Evolutionary conservation across 768 basidiomycete species (phyloP).

Genomic region (Candolleomyces aberdarensis): DNA sequence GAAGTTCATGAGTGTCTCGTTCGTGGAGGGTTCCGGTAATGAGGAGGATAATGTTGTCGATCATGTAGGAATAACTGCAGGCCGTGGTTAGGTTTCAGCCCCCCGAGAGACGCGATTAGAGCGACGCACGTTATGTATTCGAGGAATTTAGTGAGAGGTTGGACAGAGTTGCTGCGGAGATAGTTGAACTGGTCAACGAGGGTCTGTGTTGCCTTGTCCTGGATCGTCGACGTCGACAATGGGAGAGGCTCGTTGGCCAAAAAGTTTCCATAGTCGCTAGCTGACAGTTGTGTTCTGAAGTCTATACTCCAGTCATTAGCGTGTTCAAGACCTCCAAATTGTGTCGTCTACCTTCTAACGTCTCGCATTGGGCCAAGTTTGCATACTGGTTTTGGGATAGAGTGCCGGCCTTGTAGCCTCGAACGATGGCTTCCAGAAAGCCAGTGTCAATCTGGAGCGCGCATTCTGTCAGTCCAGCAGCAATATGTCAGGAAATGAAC

Average conservation of each 20-base stretch:
- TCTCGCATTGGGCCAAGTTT: constrained; percentile 96
- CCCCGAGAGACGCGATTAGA: background rate
- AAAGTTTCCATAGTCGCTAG: constrained; percentile 98
- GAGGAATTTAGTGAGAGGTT: constrained; percentile 87
- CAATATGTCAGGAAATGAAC: constrained; percentile 2
- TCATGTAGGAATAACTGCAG: constrained; percentile 95
- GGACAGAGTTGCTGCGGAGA: constrained; percentile 84
- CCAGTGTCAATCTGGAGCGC: constrained; percentile 59
- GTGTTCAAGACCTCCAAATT: background rate
- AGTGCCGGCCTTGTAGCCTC: constrained; percentile 94
- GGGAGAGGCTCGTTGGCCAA: constrained; percentile 94
- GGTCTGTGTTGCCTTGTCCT: constrained; percentile 94
- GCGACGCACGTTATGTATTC: constrained; percentile 93
- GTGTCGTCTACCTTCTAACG: constrained; percentile 72
- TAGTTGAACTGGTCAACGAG: constrained; percentile 98
- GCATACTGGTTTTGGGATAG: constrained; percentile 87
- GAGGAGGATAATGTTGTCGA: constrained; percentile 96
- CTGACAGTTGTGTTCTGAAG: constrained; percentile 90
- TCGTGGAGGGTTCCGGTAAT: constrained; percentile 98
- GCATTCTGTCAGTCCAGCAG: constrained; percentile 22
- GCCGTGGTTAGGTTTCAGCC: constrained; percentile 10
- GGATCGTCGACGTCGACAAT: constrained; percentile 89
- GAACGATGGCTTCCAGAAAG: constrained; percentile 77
- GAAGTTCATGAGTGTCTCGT: constrained; percentile 93
- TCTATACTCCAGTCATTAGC: constrained; percentile 46